Base-by-base conservation (phyloP, 2,329 filamentous ascomycete genomes). In the Madurella fahalii region DNA sequence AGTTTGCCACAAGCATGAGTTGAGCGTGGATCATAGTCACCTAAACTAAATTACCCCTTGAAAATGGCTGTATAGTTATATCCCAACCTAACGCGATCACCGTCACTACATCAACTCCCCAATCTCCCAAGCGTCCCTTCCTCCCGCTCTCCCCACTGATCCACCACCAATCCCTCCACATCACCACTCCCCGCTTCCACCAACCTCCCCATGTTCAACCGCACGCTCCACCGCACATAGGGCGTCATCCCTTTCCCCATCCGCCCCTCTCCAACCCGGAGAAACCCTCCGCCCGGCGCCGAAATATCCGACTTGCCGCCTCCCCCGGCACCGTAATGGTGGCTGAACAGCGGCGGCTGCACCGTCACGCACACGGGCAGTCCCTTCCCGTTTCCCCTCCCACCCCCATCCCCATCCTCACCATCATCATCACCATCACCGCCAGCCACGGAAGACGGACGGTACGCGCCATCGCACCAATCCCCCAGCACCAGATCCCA, bases 401-500 rank as follows among this genome's bases (percentile, higher is more conserved):
- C n/a, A n/a, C n/a, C n/a, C n/a, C n/a, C n/a, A n/a, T n/a, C n/a
- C n/a, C n/a, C 9, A 11, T 11, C 34, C 9, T 9, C 34, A 37
- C 34, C 13, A 11, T 11, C 11, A 11, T 9, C 9, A 37, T 11
- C 13, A 4, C 13, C 13, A 11, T 37, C 34, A 34, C 12, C 31
- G 13, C 13, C 13, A 4, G 13, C 11, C 4, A 37, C 11, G 9
- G 34, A 15, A 37, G 13, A 37, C n/a, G n/a, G n/a, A 11, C 16
- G 32, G 47, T 62, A 63, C 4, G 53, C 44, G 0, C 73, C 73
- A 20, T 75, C 72, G 59, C 77, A 80, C 64, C 76, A 75, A 48
- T 74, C 72, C 11, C 74, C 64, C 47, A 81, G 60, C 58, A 75
- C 69, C 31, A 77, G 66, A 57, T 81, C 78, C 57, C 71, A 74